A percentile compares a stretch with the other conserved stretches of the same genome.
Evolutionary conservation across 2,329 filamentous ascomycete species (phyloP).

Genomic region (Colletotrichum cuscutae): DNA sequence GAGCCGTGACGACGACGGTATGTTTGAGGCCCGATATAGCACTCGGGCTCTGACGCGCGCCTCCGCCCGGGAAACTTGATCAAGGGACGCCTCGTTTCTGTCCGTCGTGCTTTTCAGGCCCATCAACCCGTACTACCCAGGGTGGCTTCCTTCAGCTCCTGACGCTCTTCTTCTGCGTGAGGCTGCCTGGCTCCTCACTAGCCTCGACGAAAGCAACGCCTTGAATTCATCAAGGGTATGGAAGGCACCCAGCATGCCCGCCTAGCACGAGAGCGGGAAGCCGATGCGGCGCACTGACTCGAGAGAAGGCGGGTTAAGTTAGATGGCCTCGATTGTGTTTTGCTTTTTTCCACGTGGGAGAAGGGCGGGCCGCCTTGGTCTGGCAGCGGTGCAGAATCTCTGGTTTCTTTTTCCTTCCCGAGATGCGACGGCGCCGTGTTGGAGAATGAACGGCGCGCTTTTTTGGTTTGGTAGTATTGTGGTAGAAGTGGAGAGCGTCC

Average conservation of each 20-base stretch:
- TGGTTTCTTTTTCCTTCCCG: background rate
- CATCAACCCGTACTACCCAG: background rate
- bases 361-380: background rate
- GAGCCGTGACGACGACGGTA: background rate
- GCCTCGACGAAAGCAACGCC: background rate
- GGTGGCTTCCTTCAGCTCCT: background rate
- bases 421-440: background rate
- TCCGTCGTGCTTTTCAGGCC: background rate
- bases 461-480: background rate
- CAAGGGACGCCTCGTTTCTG: background rate
- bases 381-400: constrained; percentile 1
- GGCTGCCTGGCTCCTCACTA: background rate
- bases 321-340: background rate
- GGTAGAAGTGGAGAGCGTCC: background rate
- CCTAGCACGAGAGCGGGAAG: background rate
- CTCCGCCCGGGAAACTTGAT: background rate
- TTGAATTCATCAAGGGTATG: background rate
- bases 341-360: background rate
- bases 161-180: no score
- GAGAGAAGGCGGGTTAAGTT: background rate
- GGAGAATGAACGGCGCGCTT: background rate
- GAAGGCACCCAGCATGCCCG: background rate
- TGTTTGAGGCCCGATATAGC: constrained; percentile 9
- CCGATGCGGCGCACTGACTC: constrained; percentile 2
- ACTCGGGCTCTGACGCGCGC: background rate